Base-by-base conservation (phyloP, 345 rosid genomes). In the Aquilaria malaccensis region DNA sequence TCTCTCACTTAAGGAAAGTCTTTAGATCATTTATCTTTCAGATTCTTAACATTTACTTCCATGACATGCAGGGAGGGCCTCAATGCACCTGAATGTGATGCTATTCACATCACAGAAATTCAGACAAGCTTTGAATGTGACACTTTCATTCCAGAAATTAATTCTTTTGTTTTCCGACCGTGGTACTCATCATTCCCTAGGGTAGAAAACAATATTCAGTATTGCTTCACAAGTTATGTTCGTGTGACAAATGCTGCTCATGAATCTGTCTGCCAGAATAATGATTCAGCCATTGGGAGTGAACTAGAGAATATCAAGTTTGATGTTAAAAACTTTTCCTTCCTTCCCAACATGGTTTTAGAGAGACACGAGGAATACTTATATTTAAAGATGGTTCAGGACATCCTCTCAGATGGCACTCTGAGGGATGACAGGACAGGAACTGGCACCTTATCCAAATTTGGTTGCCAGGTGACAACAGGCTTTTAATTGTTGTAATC, bases 31-130 rank as follows among this genome's bases (percentile, higher is more conserved):
- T 7, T 37, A 37, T 37, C 7, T 22, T 22, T 22, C 22, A 22
- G 14, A 48, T 46, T 61, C 49, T 13, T 62, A 13, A 33, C 50
- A 32, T 45, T 73, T 41, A 22, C 14, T 32, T 45, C 68, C 48
- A 57, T 67, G 45, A 71, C 51, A 50, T 80, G 64, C 78, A 95
- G 97, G 81, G 97, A 91, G 46, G 67, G 86, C 31, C 81, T 95
- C 63, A 88, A 88, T 76, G 83, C 76, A 0, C 82, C 89, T 52
- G 80, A 71, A 61, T 95, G 99, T 67, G 94, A 91, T 70, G 97
- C 94, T 56, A 79, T 88, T 55, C 97, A 95, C 73, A 60, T 88
- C 45, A 91, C 97, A 9, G 97, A 91, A 77, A 85, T 95, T 67
- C 81, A 88, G 75, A 70, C 77, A 47, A 77, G 65, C 74, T 52